These are phyloP conservation scores for Globisporangium alternatum DNA, from an alignment of 352 stramenopile species.

Conservation along the genomic window DNA sequence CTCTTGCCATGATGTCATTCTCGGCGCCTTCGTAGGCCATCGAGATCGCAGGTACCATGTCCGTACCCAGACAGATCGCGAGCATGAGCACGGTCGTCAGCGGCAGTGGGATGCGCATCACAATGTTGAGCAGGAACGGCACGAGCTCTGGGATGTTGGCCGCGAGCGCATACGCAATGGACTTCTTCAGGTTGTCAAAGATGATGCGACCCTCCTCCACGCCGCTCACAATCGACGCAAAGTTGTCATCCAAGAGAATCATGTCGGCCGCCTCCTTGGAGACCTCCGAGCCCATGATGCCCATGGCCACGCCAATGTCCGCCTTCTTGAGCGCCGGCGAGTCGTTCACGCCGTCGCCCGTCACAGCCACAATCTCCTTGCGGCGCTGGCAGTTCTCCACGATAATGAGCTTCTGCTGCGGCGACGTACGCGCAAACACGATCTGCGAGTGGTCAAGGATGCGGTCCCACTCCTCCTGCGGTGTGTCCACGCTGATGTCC, in stretches of 20 bases:
- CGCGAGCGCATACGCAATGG: conserved; percentile 90
- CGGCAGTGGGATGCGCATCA: conserved; percentile 82
- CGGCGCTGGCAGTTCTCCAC: conserved; percentile 88
- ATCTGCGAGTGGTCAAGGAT: conserved; percentile 88
- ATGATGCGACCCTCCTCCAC: conserved; percentile 94
- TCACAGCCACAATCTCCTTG: conserved; percentile 92
- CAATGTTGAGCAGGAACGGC: conserved; percentile 85
- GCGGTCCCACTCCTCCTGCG: conserved; percentile 83
- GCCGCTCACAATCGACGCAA: conserved; percentile 94
- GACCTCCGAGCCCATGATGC: conserved; percentile 95
- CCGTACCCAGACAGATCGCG: conserved; percentile 88
- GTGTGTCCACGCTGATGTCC: conserved; percentile 74
- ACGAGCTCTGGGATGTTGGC: conserved; percentile 90
- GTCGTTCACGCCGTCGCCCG: conserved; percentile 98
- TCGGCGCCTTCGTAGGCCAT: conserved; percentile 90
- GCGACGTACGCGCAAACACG: conserved; percentile 95
- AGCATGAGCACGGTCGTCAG: conserved; percentile 92
- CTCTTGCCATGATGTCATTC: conserved; percentile 86
- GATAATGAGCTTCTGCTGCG: conserved; percentile 94
- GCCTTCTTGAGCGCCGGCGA: conserved; percentile 95
- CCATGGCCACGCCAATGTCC: conserved; percentile 98
- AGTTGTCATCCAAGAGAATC: conserved; percentile 97
- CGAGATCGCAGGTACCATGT: conserved; percentile 92
- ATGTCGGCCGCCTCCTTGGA: conserved; percentile 94
- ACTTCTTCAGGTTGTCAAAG: conserved; percentile 96